Conservation (phyloP, 1,284 basidiomycete species). For the Ustilago sp. region DNA sequence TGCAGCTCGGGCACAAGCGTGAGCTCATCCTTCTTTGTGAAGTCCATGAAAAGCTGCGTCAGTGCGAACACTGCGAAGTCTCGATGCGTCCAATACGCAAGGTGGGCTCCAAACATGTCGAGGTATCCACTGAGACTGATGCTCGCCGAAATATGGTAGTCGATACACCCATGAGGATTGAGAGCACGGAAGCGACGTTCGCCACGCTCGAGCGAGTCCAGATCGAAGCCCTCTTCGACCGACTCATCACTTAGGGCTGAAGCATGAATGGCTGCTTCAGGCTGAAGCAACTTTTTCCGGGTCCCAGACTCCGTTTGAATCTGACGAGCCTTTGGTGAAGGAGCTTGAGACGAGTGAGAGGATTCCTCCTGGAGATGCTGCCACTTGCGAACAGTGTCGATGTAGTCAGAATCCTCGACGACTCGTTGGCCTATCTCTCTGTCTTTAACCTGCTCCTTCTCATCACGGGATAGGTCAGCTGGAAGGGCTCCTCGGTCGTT, state of each 20-base stretch:
- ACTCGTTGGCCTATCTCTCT: slow-evolving; percentile 24
- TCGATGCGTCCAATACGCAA: slow-evolving; percentile 62
- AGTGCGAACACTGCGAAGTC: slow-evolving; percentile 63
- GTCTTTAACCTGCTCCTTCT: slow-evolving; percentile 13
- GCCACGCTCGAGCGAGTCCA: slow-evolving; percentile 42
- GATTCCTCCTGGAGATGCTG: slow-evolving; percentile 21
- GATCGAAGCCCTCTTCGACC: slow-evolving; percentile 25
- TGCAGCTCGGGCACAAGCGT: slow-evolving; percentile 40
- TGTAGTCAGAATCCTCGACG: slow-evolving; percentile 35
- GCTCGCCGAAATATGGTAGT: slow-evolving; percentile 50
- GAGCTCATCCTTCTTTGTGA: slow-evolving; percentile 21
- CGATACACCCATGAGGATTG: slow-evolving; percentile 66
- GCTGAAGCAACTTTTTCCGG: slow-evolving; percentile 32
- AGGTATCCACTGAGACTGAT: slow-evolving; percentile 52
- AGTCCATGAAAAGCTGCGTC: slow-evolving; percentile 59
- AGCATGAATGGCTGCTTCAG: slow-evolving; percentile 17
- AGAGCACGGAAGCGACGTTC: slow-evolving; percentile 61
- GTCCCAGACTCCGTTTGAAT: slow-evolving; percentile 20
- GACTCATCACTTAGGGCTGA: slow-evolving; percentile 7
- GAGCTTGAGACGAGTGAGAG: background rate
- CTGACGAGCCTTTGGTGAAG: background rate
- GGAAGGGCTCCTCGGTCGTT: slow-evolving; percentile 14
- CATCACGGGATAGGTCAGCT: slow-evolving; percentile 13
- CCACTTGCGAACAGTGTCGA: slow-evolving; percentile 45
- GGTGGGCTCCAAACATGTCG: slow-evolving; percentile 62